Percentiles rank a stretch among this genome's conserved stretches.
These are phyloP conservation scores for Blastobotrys ciferrii DNA, from an alignment of 1,139 yeast genomes.

Conservation along the genomic window DNA sequence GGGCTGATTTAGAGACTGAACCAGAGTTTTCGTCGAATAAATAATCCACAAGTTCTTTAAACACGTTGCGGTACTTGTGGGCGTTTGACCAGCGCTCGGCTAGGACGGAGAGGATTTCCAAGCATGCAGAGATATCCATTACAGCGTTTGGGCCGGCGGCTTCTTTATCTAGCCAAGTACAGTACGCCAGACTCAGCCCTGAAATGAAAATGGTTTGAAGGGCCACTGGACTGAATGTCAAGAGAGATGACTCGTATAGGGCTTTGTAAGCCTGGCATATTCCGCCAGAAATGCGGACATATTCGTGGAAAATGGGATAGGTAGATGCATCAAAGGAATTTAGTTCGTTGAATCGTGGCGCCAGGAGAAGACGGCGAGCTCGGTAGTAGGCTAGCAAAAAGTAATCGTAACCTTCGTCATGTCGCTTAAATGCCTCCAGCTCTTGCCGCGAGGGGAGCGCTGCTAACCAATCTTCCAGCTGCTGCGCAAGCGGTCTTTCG, in stretches of 20 bases:
- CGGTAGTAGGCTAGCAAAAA: conserved; percentile 16
- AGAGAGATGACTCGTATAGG: conserved; percentile 11
- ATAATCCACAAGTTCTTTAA: conserved; percentile 15
- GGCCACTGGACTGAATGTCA: conserved; percentile 16
- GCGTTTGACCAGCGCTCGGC: conserved; percentile 20
- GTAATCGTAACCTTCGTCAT: conserved; percentile 16
- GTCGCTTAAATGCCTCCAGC: conserved; percentile 5
- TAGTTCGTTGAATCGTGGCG: conserved; percentile 16
- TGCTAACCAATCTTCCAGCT: conserved; percentile 18
- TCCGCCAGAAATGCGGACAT: conserved; percentile 14
- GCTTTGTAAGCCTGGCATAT: conserved; percentile 19
- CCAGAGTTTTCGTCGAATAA: conserved; percentile 3
- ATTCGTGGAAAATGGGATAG: conserved; percentile 15
- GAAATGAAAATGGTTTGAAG: conserved; percentile 17
- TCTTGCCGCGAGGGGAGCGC: conserved; percentile 12
- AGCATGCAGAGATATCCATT: conserved; percentile 12
- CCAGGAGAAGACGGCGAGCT: conserved; percentile 15
- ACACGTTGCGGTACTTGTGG: conserved; percentile 15
- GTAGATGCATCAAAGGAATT: conserved; percentile 9
- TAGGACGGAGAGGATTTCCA: conserved; percentile 7
- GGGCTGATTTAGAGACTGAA: conserved; percentile 5
- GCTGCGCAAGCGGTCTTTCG: conserved; percentile 3
- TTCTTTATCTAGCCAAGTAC: conserved; percentile 17
- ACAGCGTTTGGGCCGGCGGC: conserved; percentile 10
- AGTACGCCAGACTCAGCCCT: conserved; percentile 18